Base-by-base conservation (phyloP, 805 yeast genomes). In the Metschnikowia aberdeeniae region DNA sequence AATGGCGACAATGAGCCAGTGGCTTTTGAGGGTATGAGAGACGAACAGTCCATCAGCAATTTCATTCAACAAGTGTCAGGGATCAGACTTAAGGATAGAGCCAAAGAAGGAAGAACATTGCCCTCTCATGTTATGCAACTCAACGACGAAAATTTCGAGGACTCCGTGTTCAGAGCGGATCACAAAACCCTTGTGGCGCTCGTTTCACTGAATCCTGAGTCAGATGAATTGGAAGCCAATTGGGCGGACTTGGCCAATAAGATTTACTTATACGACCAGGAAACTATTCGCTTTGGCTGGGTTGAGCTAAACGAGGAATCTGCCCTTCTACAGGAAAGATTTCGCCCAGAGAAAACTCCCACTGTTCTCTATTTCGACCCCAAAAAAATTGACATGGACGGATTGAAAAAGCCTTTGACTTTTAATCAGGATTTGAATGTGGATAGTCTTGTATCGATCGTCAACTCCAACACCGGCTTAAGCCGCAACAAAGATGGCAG, bases 11-110 rank as follows among this genome's bases (percentile, higher is more conserved):
- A 67, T 14, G 64, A 75, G 32, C 80, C 85, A n/a, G 60, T 76
- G 28, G 81, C 75, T 45, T 86, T 71, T 49, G 69, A 70, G 31
- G 86, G 89, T 1, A 63, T 63, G 24, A 72, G 90, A 53, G 76
- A 73, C 34, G 53, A 74, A 13, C 76, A 73, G 19, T 61, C 74
- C 17, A 70, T 85, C 41, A 68, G 75, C 31, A 75, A 73, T 45
- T 87, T 81, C 55, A 61, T 78, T 12, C 80, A 67, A 49, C 63
- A 59, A 40, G 58, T 59, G 5, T 55, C 70, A 8, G 71, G 70
- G 1, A 42, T 64, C 10, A 53, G 63, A 29, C 42, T 50, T 14
- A 46, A 29, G 30, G 31, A 27, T 22, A 39, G 42, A 39, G 26
- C 30, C 28, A 45, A 43, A 9, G 39, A 50, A 36, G 51, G 42